Percentiles rank a stretch among this genome's conserved stretches.
Evolutionary conservation across 257 asterid genomes (phyloP).

Genomic region (Nyctanthes arbortristis): DNA sequence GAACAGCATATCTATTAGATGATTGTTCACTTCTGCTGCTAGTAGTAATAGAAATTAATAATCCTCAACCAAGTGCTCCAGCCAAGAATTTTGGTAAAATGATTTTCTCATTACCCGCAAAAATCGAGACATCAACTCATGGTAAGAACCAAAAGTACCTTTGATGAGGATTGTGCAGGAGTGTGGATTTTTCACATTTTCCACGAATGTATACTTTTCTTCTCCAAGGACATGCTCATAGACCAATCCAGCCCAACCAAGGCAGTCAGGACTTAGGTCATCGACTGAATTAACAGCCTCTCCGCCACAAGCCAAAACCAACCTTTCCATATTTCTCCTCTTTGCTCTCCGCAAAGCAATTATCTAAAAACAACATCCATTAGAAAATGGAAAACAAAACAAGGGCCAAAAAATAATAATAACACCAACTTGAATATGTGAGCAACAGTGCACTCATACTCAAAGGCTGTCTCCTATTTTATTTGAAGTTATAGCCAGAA

Average conservation of each 20-base stretch:
- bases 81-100: not conserved
- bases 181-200: slow-evolving; percentile 87
- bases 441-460: not conserved
- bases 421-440: not conserved
- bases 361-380: slow-evolving; percentile 43
- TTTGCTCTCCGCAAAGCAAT: slow-evolving; percentile 95
- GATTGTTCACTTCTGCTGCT: slow-evolving; percentile 4
- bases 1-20: slow-evolving; percentile 18
- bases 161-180: slow-evolving; percentile 96
- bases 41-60: slow-evolving; percentile 5
- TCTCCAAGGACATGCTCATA: slow-evolving; percentile 98
- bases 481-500: not conserved
- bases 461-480: not conserved
- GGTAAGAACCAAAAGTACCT: slow-evolving; percentile 54
- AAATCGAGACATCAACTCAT: not conserved
- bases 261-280: slow-evolving; percentile 82
- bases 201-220: slow-evolving; percentile 93
- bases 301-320: slow-evolving; percentile 98
- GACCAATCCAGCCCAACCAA: slow-evolving; percentile 99
- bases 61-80: slow-evolving; percentile 1
- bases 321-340: slow-evolving; percentile 94
- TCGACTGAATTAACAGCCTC: slow-evolving; percentile 97
- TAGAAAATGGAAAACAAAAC: slow-evolving; percentile 8
- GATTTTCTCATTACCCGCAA: not conserved
- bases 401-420: slow-evolving; percentile 10